These are phyloP conservation scores for Akebia trifoliata DNA, from an alignment of 164 flowering plant species.

Conservation along the genomic window DNA sequence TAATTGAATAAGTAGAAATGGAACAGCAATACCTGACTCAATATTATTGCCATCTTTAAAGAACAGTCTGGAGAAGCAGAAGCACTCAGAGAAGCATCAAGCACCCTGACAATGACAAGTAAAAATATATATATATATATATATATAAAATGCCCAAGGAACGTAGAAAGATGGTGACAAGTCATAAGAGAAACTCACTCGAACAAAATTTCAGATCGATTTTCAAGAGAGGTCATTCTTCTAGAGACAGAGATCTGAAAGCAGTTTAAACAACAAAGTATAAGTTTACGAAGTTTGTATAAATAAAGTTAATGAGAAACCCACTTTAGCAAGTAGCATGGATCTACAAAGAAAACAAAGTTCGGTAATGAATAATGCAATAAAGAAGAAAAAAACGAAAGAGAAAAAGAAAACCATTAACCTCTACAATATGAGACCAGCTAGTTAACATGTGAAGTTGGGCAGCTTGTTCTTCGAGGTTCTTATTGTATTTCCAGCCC, in stretches of 20 bases:
- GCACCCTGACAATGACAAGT: constrained; percentile 46
- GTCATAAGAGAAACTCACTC: constrained; percentile 44
- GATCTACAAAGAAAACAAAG: background rate
- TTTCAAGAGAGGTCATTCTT: constrained; percentile 59
- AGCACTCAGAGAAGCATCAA: constrained; percentile 77
- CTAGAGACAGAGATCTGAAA: constrained; percentile 72
- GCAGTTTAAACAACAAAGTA: background rate
- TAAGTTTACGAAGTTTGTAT: background rate
- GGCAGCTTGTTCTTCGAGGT: constrained; percentile 98
- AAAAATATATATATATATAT: too few species aligned
- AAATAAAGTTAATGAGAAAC: background rate
- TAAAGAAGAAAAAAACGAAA: background rate
- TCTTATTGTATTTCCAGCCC: constrained; percentile 92
- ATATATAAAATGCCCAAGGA: background rate
- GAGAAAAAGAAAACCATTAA: constrained; percentile 17
- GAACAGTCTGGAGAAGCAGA: constrained; percentile 96
- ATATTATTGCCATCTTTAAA: constrained; percentile 76
- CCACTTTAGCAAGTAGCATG: background rate
- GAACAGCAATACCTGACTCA: constrained; percentile 59
- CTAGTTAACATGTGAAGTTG: constrained; percentile 96
- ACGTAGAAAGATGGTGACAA: background rate
- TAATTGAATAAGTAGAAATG: background rate
- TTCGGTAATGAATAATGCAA: background rate
- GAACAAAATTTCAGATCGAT: constrained; percentile 66
- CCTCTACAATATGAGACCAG: constrained; percentile 98